Percentiles rank a stretch among this genome's conserved stretches.
These are phyloP conservation scores for Aspergillus persii DNA, from an alignment of 2,329 filamentous ascomycete species.

Conservation along the genomic window DNA sequence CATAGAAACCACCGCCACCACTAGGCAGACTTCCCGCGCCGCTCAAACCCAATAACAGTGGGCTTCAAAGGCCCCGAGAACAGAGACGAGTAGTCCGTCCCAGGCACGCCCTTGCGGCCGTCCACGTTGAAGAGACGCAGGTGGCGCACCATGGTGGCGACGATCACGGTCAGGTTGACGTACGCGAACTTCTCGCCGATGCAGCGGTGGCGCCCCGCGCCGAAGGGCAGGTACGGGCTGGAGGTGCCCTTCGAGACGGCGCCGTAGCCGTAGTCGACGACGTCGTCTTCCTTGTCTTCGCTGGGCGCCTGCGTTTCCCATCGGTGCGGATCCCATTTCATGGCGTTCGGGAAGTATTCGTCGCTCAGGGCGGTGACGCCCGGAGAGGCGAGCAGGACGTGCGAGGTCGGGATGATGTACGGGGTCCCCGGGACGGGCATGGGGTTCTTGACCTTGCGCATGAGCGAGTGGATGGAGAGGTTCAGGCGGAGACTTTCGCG, in stretches of 20 bases:
- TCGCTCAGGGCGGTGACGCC: constrained; percentile 61
- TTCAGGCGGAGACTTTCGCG: constrained; percentile 73
- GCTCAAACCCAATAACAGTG: constrained; percentile 15
- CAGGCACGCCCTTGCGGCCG: constrained; percentile 56
- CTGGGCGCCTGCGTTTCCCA: constrained; percentile 49
- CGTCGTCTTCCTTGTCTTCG: constrained; percentile 51
- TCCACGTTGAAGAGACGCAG: constrained; percentile 60
- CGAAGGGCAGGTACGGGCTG: constrained; percentile 68
- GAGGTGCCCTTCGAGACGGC: constrained; percentile 59
- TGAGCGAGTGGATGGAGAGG: constrained; percentile 69
- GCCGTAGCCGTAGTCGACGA: constrained; percentile 62
- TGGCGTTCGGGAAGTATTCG: constrained; percentile 60
- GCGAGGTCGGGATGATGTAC: constrained; percentile 73
- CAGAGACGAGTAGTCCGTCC: constrained; percentile 59
- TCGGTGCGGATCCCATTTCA: constrained; percentile 60
- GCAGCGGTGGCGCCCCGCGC: constrained; percentile 69
- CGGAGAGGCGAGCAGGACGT: constrained; percentile 77
- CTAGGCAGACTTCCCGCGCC: background rate
- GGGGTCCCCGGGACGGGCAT: constrained; percentile 54
- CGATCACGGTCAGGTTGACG: constrained; percentile 64
- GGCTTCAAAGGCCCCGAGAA: constrained; percentile 18
- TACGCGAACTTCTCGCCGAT: constrained; percentile 77
- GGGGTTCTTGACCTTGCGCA: constrained; percentile 69
- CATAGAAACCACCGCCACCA: background rate
- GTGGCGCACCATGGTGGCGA: constrained; percentile 60